phyloP scores from a whole-genome alignment of 257 asterid species.

The Nicotiana benthamiana region DNA sequence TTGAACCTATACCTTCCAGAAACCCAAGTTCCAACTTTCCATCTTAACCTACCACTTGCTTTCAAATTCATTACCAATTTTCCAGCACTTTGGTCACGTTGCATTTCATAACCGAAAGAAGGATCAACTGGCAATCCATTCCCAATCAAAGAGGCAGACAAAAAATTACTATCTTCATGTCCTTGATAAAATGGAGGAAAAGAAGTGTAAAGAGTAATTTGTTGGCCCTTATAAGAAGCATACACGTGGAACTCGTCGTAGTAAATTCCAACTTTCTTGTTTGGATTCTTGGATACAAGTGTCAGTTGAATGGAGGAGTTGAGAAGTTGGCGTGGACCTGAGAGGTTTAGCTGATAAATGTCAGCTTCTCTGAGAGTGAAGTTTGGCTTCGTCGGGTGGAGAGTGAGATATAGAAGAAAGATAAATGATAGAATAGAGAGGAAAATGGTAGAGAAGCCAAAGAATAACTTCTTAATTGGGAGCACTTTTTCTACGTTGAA shows the following conservation, averaged over 20 bases:
- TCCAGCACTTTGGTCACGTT: constrained; percentile 48
- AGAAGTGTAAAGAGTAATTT: constrained; percentile 45
- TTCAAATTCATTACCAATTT: constrained; percentile 39
- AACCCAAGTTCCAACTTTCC: constrained; percentile 96
- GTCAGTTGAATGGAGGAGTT: constrained; percentile 75
- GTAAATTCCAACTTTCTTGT: constrained; percentile 69
- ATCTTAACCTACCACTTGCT: constrained; percentile 56
- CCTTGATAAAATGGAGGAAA: constrained; percentile 77
- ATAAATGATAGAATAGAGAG: constrained; percentile 58
- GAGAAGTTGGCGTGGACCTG: constrained; percentile 43
- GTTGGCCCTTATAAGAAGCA: constrained; percentile 73
- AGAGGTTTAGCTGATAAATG: constrained; percentile 63
- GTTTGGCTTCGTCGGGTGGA: constrained; percentile 70
- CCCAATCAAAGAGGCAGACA: constrained; percentile 61
- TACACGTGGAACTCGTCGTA: constrained; percentile 53
- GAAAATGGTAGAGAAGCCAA: constrained; percentile 42
- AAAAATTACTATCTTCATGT: constrained; percentile 49
- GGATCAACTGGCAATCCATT: constrained; percentile 60
- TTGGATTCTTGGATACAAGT: constrained; percentile 59
- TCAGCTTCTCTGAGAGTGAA: constrained; percentile 60
- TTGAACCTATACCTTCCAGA: constrained; percentile 76
- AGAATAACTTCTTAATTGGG: constrained; percentile 46
- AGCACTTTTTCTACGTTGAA: constrained; percentile 12
- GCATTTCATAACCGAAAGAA: constrained; percentile 55
- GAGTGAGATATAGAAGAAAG: constrained; percentile 60